Percentiles rank a stretch among this genome's conserved stretches.
These are phyloP conservation scores for Beauveria scarabaeidicola DNA, from an alignment of 2,329 filamentous ascomycete genomes.

Conservation along the genomic window DNA sequence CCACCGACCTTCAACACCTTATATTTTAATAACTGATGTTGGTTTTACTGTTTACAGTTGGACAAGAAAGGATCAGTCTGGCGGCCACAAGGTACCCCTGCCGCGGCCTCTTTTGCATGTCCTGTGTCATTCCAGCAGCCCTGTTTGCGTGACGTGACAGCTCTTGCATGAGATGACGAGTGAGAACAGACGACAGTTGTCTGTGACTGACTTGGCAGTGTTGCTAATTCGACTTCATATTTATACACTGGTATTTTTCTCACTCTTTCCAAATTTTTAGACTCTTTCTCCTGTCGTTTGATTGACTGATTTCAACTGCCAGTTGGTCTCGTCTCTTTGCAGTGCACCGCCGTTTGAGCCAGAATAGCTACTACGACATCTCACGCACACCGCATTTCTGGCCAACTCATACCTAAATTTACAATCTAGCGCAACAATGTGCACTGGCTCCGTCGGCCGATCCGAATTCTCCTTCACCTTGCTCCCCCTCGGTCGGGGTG, in stretches of 20 bases:
- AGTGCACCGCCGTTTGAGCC: background rate
- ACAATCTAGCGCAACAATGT: background rate
- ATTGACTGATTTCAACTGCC: too few relatives aligned
- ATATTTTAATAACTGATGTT: background rate
- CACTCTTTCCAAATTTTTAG: background rate
- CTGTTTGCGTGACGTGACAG: constrained; percentile 1
- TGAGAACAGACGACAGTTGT: background rate
- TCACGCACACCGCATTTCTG: background rate
- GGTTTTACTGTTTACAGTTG: background rate
- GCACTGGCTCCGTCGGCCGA: background rate
- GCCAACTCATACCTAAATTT: too few relatives aligned
- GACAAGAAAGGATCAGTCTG: background rate
- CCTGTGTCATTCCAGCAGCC: background rate
- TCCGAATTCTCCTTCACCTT: background rate
- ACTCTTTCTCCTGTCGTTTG: too few relatives aligned
- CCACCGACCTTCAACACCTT: background rate
- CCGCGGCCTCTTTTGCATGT: background rate
- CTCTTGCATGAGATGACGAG: background rate
- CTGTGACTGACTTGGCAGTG: background rate
- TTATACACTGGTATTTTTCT: too few relatives aligned
- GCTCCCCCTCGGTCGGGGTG: background rate
- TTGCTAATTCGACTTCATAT: too few relatives aligned
- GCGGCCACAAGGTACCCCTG: background rate
- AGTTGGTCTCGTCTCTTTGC: too few relatives aligned
- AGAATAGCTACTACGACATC: background rate